These are phyloP conservation scores for Suhomyces kilbournensis DNA, from an alignment of 805 yeast species.

Conservation along the genomic window DNA sequence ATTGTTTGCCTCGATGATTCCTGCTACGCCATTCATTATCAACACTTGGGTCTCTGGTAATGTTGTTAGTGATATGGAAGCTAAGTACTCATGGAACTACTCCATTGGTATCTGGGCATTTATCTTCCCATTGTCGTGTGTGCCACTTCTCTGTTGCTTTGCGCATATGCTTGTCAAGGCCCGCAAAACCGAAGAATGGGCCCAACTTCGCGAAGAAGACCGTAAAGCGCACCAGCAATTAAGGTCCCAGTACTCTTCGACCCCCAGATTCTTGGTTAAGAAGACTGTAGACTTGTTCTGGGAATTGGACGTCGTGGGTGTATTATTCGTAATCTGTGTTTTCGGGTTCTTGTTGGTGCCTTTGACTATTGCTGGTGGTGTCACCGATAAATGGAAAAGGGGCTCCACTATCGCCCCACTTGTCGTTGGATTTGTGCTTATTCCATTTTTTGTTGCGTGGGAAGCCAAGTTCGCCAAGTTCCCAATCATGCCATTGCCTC, in stretches of 20 bases:
- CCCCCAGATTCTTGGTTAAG: constrained; percentile 13
- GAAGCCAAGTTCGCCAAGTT: constrained; percentile 53
- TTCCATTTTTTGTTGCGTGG: constrained; percentile 61
- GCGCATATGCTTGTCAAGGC: constrained; percentile 57
- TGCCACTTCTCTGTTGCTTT: constrained; percentile 58
- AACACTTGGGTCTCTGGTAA: constrained; percentile 77
- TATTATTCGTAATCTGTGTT: constrained; percentile 50
- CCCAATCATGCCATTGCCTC: constrained; percentile 61
- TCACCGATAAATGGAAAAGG: constrained; percentile 49
- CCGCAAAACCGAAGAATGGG: constrained; percentile 50
- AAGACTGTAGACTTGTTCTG: constrained; percentile 43
- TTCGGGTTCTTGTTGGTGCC: constrained; percentile 70
- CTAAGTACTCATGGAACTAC: constrained; percentile 58
- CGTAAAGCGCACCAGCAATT: constrained; percentile 3
- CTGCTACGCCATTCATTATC: constrained; percentile 70
- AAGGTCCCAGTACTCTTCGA: background rate
- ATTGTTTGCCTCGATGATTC: constrained; percentile 59
- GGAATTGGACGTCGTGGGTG: constrained; percentile 65
- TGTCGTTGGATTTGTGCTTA: constrained; percentile 59
- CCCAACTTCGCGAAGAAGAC: constrained; percentile 36
- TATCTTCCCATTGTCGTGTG: constrained; percentile 60
- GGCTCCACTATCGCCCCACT: constrained; percentile 67
- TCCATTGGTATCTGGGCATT: constrained; percentile 80
- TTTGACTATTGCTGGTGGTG: constrained; percentile 73
- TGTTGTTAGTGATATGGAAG: constrained; percentile 40